Evolutionary conservation across 768 basidiomycete species (phyloP), one percentile per base, ranked within the genome.

Genomic region (Leccinellum rugosiceps): DNA sequence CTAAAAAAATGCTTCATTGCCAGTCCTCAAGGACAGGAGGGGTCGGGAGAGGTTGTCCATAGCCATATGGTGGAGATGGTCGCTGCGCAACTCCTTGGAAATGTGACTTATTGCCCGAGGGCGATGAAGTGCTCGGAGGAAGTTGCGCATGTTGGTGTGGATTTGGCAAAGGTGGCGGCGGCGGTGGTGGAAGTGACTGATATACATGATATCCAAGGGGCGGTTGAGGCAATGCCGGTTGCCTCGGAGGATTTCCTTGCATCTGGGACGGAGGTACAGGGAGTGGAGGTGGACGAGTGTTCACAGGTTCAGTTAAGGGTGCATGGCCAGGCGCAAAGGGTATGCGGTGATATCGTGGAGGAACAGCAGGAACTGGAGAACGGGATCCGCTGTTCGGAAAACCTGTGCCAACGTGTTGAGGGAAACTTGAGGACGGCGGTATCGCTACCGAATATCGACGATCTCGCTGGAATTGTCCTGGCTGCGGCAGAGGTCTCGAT

Each of bases 161-260:
- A 35, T 72, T 64, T 30, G 69, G 69, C 19, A 70, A 64, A 34
- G 72, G 62, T 19, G 76, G 75, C 0, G 70, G 62, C n/a, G 76
- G 75, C 0, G 70, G 75, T 28, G 72, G 62, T 15, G 73, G 45
- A 23, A 46, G 25, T 46, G 45, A 69, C 55, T 66, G 75, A 57
- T 69, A 75, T 19, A 72, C 68, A 49, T 76, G 76, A 54, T 79
- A 78, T 53, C 71, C 73, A 23, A 74, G 61, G 13, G 79, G 83
- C 25, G 78, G 81, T 31, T 78, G 78, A 52, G 83, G 84, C 21
- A 87, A 73, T 62, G 79, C 77, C 8, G 80, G 75, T 35, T 76
- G 78, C 49, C 81, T 71, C n/a, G 76, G 69, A 11, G 68, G 59
- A 45, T 60, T 66, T 28, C 60, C 63, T 58, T 67, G 62, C 52